phyloP scores from a whole-genome alignment of 805 yeast genomes.

The Yarrowia osloensis region DNA sequence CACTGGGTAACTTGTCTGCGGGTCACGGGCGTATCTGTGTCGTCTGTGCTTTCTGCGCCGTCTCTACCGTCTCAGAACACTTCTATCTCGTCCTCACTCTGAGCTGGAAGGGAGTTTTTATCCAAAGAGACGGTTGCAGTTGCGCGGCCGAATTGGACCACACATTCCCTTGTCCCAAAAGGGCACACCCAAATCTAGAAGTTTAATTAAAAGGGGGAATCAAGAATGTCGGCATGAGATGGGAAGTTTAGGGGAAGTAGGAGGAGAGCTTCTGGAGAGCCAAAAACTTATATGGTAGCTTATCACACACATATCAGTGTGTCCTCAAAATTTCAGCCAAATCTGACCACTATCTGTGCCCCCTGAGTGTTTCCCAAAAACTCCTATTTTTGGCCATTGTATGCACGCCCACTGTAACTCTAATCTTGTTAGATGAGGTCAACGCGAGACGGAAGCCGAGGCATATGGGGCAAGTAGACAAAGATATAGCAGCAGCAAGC shows the following conservation, averaged over 20 bases:
- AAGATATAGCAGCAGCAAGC: too few relatives aligned
- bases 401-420: constrained; percentile 6
- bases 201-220: constrained; percentile 13
- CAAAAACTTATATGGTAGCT: too few relatives aligned
- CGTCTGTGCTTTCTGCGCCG: too few relatives aligned
- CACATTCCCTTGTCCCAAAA: constrained; percentile 30
- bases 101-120: constrained; percentile 2
- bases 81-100: background rate
- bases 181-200: constrained; percentile 5
- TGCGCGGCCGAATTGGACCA: constrained; percentile 27
- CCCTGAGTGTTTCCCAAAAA: background rate
- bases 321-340: too few relatives aligned
- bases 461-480: background rate
- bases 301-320: too few relatives aligned
- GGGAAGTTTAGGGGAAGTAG: background rate
- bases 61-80: background rate
- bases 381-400: constrained; percentile 30
- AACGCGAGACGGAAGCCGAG: constrained; percentile 24
- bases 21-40: too few relatives aligned
- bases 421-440: constrained; percentile 15
- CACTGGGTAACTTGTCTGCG: too few relatives aligned
- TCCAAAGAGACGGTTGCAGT: background rate
- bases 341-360: too few relatives aligned
- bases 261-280: too few relatives aligned
- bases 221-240: background rate